These are phyloP conservation scores for Chaetomiaceae sp. DNA, from an alignment of 2,329 filamentous ascomycete species.

Conservation along the genomic window DNA sequence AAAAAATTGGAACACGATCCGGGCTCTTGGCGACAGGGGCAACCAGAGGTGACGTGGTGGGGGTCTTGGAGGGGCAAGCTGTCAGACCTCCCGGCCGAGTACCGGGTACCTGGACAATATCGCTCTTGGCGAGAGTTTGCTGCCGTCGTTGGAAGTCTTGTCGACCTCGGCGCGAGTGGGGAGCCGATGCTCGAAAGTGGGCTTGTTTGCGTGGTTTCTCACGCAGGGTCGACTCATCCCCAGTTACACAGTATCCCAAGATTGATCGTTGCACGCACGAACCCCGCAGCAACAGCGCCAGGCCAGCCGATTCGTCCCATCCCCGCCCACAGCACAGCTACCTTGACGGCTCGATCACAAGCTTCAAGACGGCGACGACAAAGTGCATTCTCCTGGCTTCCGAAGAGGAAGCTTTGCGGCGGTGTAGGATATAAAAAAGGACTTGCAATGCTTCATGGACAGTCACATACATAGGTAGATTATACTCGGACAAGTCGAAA, in stretches of 20 bases:
- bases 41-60: conserved; percentile 2
- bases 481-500: no score
- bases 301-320: no score
- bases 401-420: no score
- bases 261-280: neutral
- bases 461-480: no score
- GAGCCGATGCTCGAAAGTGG: neutral
- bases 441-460: no score
- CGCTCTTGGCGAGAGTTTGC: neutral
- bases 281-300: neutral
- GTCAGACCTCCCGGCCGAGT: neutral
- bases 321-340: no score
- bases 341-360: no score
- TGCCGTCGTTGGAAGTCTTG: neutral
- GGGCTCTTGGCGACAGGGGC: conserved; percentile 8
- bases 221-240: neutral
- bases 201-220: neutral
- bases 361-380: no score
- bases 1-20: conserved; percentile 4
- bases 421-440: no score
- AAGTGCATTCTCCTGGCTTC: no score
- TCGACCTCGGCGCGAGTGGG: neutral
- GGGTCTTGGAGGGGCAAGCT: conserved; percentile 1
- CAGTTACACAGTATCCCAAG: neutral
- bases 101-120: neutral